These are phyloP conservation scores for Rhynchosporium secalis DNA, from an alignment of 2,329 filamentous ascomycete genomes.

Conservation along the genomic window DNA sequence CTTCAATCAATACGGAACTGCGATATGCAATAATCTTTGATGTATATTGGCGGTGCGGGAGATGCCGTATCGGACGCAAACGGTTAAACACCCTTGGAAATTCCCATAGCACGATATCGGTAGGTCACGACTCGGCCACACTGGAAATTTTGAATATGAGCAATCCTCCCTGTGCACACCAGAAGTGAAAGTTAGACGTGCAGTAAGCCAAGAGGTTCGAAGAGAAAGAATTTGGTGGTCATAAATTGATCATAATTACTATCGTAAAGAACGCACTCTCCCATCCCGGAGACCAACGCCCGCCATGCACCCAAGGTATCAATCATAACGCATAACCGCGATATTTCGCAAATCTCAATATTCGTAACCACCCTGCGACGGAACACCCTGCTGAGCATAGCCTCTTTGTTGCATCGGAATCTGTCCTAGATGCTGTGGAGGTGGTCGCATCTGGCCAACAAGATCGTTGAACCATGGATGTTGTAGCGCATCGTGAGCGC, in stretches of 20 bases:
- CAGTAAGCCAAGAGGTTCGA: not conserved
- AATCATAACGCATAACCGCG: constrained; percentile 7
- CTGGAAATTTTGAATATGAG: not conserved
- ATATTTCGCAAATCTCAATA: constrained; percentile 20
- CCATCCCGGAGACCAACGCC: not conserved
- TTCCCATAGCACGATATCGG: not conserved
- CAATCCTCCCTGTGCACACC: not conserved
- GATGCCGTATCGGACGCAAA: too few relatives aligned
- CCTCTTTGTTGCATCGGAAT: constrained; percentile 32
- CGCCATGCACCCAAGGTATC: constrained; percentile 11
- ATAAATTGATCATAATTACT: constrained; percentile 2
- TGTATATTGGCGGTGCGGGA: too few relatives aligned
- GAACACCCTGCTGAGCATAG: constrained; percentile 34
- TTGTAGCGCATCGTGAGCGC: constrained; percentile 79
- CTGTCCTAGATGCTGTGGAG: constrained; percentile 32
- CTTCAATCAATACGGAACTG: not conserved
- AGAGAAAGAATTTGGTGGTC: not conserved
- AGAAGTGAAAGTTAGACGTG: not conserved
- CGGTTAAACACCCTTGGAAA: not conserved
- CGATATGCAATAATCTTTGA: constrained; percentile 7
- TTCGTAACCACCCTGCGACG: constrained; percentile 32
- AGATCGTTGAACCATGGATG: constrained; percentile 92
- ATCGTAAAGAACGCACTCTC: constrained; percentile 6
- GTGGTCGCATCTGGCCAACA: constrained; percentile 33
- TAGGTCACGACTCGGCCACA: too few relatives aligned